Percentiles rank a stretch among this genome's conserved stretches.
These are phyloP conservation scores for Zostera marina DNA, from an alignment of 116 monocot species.

Conservation along the genomic window DNA sequence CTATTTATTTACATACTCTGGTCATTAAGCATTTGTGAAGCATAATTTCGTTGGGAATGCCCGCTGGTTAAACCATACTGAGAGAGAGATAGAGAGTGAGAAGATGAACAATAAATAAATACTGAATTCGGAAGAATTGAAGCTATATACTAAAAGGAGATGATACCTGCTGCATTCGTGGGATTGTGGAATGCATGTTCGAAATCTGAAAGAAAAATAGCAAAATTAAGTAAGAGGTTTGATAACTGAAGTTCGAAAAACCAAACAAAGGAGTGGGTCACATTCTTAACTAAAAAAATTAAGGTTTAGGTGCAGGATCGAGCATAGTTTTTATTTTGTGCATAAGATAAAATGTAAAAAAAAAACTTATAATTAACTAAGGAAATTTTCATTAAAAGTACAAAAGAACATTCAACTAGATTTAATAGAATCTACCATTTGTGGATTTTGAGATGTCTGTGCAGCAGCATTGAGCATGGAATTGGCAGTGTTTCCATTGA, in stretches of 20 bases:
- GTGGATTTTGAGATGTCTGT: slow-evolving; percentile 68
- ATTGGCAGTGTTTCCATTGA: slow-evolving; percentile 46
- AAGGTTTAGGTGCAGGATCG: no score
- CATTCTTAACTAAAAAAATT: no score
- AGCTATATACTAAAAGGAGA: not conserved
- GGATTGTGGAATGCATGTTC: slow-evolving; percentile 58
- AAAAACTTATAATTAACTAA: not conserved
- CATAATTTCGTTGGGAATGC: slow-evolving; percentile 10
- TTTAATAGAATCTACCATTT: slow-evolving; percentile 2
- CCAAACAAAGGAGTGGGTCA: not conserved
- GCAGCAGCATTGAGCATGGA: slow-evolving; percentile 58
- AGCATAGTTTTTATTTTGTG: no score
- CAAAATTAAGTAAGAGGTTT: not conserved
- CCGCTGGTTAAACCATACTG: slow-evolving; percentile 16
- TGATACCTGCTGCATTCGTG: slow-evolving; percentile 76
- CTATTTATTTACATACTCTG: slow-evolving; percentile 11
- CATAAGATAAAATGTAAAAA: no score
- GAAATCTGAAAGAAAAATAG: slow-evolving; percentile 32
- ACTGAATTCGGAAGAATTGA: not conserved
- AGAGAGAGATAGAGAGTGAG: not conserved
- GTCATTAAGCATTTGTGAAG: slow-evolving; percentile 15
- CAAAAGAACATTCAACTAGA: not conserved
- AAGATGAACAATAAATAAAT: not conserved
- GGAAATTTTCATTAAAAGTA: not conserved
- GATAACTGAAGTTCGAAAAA: not conserved